A percentile compares a stretch with the other conserved stretches of the same genome.
Evolutionary conservation across 75 land plant genomes (phyloP).

Genomic region (Selaginella moellendorffii): DNA sequence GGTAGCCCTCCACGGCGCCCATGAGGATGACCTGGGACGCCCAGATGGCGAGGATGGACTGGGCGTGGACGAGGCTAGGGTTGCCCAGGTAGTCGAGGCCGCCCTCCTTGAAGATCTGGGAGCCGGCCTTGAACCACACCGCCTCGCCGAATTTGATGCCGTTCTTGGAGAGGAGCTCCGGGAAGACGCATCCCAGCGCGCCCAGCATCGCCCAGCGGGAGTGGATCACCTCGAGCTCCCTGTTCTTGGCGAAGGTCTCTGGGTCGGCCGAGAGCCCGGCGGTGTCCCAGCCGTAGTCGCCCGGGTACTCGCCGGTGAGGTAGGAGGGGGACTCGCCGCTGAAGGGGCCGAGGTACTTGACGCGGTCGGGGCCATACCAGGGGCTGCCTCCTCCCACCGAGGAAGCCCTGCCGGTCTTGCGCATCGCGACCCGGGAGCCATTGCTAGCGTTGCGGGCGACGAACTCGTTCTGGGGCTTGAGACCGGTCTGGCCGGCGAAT

Average conservation of each 20-base stretch:
- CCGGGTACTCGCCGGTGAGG: conserved; percentile 10
- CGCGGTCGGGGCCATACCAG: conserved; percentile 5
- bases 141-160: conserved; percentile 64
- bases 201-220: conserved; percentile 65
- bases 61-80: conserved; percentile 61
- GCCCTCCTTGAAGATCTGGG: neutral
- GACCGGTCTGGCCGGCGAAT: conserved; percentile 15
- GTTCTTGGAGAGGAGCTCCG: conserved; percentile 48
- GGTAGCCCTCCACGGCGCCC: conserved; percentile 14
- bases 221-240: conserved; percentile 72
- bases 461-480: conserved; percentile 15
- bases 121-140: conserved; percentile 28
- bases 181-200: conserved; percentile 60
- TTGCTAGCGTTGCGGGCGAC: conserved; percentile 10
- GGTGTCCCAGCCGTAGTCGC: conserved; percentile 28
- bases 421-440: conserved; percentile 23
- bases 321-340: conserved; percentile 6
- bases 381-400: conserved; percentile 10
- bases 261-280: conserved; percentile 74
- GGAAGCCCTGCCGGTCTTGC: conserved; percentile 5
- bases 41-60: conserved; percentile 65
- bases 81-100: conserved; percentile 34
- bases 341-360: conserved; percentile 11
- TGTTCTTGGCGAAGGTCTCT: conserved; percentile 71
- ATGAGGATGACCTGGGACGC: conserved; percentile 34